These are phyloP conservation scores for Dichotomocladium elegans DNA, from an alignment of 371 early-diverging fungal species.

Conservation along the genomic window DNA sequence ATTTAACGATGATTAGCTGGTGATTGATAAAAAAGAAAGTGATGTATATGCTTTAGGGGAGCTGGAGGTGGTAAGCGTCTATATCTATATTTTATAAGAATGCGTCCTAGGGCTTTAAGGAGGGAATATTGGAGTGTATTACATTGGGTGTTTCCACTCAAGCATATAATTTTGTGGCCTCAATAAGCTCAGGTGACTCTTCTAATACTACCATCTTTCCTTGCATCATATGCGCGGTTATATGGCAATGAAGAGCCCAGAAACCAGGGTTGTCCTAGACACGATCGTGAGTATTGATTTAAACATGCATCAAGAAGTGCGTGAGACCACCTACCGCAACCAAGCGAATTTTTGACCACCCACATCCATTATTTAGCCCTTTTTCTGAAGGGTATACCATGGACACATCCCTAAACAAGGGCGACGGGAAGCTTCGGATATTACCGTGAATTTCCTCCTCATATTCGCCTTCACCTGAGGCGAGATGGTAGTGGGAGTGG, in stretches of 20 bases:
- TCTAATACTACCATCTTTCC: conserved; percentile 42
- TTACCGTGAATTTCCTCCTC: conserved; percentile 16
- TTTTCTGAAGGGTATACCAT: conserved; percentile 24
- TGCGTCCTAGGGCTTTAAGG: neutral
- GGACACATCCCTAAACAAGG: conserved; percentile 27
- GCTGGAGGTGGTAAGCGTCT: neutral
- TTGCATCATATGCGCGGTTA: conserved; percentile 46
- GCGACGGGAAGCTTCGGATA: conserved; percentile 24
- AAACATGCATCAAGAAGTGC: neutral
- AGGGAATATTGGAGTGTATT: too few relatives aligned
- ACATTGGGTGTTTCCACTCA: neutral
- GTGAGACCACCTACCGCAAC: conserved; percentile 24
- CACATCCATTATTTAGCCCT: conserved; percentile 21
- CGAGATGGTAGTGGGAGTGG: conserved; percentile 38
- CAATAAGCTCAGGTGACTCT: conserved; percentile 36
- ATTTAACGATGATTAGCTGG: too few relatives aligned
- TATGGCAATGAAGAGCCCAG: conserved; percentile 51
- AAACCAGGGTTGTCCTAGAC: conserved; percentile 46
- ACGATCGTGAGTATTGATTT: too few relatives aligned
- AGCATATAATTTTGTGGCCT: conserved; percentile 12
- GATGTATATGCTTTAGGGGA: too few relatives aligned
- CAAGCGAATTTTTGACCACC: conserved; percentile 38
- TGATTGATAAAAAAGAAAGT: too few relatives aligned
- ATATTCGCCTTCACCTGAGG: conserved; percentile 34
- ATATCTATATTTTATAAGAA: conserved; percentile 1